Conservation (phyloP, 352 stramenopile genomes). For the Globisporangium irregulare region DNA sequence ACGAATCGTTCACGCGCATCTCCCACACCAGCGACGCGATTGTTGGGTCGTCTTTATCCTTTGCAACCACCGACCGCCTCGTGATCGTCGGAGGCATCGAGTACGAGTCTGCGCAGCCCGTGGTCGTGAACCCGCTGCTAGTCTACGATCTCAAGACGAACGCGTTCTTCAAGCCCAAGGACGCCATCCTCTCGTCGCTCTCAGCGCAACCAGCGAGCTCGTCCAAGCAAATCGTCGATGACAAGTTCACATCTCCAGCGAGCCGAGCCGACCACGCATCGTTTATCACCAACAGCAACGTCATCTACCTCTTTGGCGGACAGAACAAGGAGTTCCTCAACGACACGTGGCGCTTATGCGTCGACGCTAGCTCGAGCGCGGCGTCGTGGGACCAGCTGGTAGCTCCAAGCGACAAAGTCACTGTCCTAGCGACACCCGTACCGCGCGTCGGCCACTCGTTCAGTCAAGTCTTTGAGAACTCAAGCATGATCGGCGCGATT, state of each 20-base stretch:
- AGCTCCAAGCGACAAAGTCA: constrained; percentile 31
- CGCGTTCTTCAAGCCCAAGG: constrained; percentile 35
- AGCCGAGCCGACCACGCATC: constrained; percentile 57
- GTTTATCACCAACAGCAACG: constrained; percentile 25
- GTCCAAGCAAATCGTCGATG: constrained; percentile 23
- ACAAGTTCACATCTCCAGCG: constrained; percentile 55
- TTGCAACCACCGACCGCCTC: constrained; percentile 23
- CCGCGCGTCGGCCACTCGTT: constrained; percentile 62
- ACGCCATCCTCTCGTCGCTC: constrained; percentile 51
- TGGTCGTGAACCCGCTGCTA: constrained; percentile 50
- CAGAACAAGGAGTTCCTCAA: constrained; percentile 56
- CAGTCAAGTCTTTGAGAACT: constrained; percentile 54
- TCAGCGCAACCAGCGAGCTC: constrained; percentile 12
- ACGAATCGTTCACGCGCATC: constrained; percentile 46
- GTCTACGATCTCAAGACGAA: constrained; percentile 46
- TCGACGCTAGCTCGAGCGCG: constrained; percentile 35
- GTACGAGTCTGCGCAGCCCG: constrained; percentile 67
- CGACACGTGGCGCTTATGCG: constrained; percentile 58
- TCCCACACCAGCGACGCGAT: constrained; percentile 42
- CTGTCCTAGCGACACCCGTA: constrained; percentile 23
- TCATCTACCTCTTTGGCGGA: constrained; percentile 53
- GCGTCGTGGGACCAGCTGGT: constrained; percentile 56
- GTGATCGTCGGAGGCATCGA: constrained; percentile 63
- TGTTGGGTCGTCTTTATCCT: not conserved
- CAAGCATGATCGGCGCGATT: constrained; percentile 31